Evolutionary conservation across 345 rosid species (phyloP).

Genomic region (Rhodamnia rubescens): DNA sequence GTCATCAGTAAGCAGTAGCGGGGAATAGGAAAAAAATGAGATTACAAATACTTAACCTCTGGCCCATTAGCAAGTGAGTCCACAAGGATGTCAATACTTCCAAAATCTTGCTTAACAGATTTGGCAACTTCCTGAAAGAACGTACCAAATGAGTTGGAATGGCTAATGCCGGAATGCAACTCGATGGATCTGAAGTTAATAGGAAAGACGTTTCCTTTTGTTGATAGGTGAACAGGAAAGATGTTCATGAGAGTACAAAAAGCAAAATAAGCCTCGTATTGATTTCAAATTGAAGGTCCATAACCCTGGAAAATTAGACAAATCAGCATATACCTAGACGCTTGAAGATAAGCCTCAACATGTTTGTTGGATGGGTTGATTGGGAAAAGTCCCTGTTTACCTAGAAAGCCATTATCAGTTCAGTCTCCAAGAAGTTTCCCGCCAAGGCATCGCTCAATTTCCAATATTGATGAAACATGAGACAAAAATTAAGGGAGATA

Average conservation of each 20-base stretch:
- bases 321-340: background rate
- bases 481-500: background rate
- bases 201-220: background rate
- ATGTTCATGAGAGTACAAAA: background rate
- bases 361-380: background rate
- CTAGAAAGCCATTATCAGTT: background rate
- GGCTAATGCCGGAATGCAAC: background rate
- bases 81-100: conserved; percentile 55
- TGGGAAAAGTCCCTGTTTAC: background rate
- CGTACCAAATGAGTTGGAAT: background rate
- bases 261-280: background rate
- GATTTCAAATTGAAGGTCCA: background rate
- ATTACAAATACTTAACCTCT: conserved; percentile 24
- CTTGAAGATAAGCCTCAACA: background rate
- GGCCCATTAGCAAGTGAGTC: conserved; percentile 69
- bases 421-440: background rate
- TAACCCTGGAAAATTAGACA: background rate
- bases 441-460: background rate
- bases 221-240: background rate
- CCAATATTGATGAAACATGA: background rate
- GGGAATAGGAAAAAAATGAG: background rate
- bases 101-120: conserved; percentile 54
- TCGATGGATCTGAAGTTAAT: background rate
- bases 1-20: background rate
- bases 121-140: conserved; percentile 40